phyloP scores from a whole-genome alignment of 768 basidiomycete genomes.

The Paxillus rubicundulus region DNA sequence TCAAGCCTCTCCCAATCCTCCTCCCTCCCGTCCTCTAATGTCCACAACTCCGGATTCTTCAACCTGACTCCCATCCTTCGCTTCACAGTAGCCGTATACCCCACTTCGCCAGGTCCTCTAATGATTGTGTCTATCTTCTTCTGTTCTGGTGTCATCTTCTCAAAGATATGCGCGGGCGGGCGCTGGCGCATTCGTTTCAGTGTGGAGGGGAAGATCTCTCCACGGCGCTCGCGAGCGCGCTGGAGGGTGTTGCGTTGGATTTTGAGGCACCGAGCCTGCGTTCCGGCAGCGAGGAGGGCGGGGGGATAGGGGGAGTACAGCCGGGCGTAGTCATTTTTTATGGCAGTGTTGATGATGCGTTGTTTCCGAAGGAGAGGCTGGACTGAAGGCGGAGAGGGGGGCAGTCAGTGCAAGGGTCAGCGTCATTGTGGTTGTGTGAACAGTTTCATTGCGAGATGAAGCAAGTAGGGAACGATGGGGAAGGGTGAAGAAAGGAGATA shows the following conservation, averaged over 20 bases:
- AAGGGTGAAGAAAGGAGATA: background rate
- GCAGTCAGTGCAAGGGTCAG: background rate
- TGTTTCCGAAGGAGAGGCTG: conserved; percentile 35
- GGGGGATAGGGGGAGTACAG: conserved; percentile 42
- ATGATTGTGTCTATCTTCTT: conserved; percentile 49
- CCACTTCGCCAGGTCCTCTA: conserved; percentile 57
- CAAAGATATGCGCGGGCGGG: conserved; percentile 62
- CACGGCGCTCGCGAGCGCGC: conserved; percentile 56
- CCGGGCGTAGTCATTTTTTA: conserved; percentile 43
- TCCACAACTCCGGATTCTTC: conserved; percentile 33
- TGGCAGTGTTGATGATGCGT: conserved; percentile 30
- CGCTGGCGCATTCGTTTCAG: conserved; percentile 47
- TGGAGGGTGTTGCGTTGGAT: conserved; percentile 65
- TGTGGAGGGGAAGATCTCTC: conserved; percentile 55
- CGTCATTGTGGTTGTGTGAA: background rate
- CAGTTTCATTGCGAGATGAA: background rate
- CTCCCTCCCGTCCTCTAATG: conserved; percentile 31
- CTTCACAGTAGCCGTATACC: conserved; percentile 71
- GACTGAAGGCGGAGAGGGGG: conserved; percentile 26
- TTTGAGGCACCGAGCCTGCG: conserved; percentile 57
- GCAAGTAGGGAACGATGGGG: background rate
- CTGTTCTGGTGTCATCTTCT: conserved; percentile 48
- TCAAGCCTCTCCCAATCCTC: conserved; percentile 28
- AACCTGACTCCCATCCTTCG: conserved; percentile 50
- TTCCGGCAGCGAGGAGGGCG: conserved; percentile 46